Conservation (phyloP, 1,284 basidiomycete genomes). For the Cryptococcus deneoformans region DNA sequence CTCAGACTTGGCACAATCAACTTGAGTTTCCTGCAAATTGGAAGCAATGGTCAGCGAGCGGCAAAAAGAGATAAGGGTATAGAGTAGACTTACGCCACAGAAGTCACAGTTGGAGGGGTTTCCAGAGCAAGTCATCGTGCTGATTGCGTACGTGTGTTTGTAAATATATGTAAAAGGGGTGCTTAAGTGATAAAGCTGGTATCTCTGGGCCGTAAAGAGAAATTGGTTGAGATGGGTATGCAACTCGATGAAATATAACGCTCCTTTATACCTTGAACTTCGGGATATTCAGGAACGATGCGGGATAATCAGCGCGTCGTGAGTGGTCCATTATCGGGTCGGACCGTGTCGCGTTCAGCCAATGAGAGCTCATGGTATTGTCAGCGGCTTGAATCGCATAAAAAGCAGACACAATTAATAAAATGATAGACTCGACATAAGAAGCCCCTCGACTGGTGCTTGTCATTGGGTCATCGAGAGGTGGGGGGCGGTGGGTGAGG, state of each 20-base stretch:
- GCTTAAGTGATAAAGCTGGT: not conserved
- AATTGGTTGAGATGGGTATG: not conserved
- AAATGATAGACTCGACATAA: not conserved
- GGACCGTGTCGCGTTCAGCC: not conserved
- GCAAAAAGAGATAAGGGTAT: not conserved
- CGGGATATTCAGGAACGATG: not conserved
- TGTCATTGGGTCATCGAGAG: not conserved
- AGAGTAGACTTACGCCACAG: conserved; percentile 36
- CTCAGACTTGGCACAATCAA: conserved; percentile 40
- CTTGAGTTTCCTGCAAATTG: conserved; percentile 14
- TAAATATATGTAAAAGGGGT: not conserved
- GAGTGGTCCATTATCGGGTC: not conserved
- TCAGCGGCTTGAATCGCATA: not conserved
- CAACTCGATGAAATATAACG: not conserved
- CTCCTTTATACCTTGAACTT: not conserved
- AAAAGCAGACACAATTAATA: not conserved
- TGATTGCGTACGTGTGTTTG: not conserved
- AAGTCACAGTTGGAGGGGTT: conserved; percentile 43
- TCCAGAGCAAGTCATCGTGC: conserved; percentile 40
- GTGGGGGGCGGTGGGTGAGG: too few species aligned
- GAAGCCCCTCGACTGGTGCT: not conserved
- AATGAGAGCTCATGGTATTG: not conserved
- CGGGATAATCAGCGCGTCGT: not conserved
- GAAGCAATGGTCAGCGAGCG: not conserved
- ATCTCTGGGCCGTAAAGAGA: not conserved